Conservation (phyloP, 2,329 filamentous ascomycete species). For the Remersonia thermophila region DNA sequence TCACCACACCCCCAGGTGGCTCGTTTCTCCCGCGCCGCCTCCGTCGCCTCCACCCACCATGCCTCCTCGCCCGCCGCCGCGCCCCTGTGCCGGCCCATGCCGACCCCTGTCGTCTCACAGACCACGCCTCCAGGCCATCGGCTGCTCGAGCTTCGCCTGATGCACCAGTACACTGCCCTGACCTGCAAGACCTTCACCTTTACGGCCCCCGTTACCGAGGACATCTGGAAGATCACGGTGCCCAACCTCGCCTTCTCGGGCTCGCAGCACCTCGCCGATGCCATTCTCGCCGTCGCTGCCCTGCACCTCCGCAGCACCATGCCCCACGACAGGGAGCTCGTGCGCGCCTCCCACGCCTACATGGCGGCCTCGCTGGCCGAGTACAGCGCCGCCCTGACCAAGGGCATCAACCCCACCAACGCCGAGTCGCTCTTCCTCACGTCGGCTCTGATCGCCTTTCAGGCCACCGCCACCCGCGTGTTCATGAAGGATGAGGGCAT, state of each 20-base stretch:
- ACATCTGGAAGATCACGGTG: conserved; percentile 48
- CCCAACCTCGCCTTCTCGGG: conserved; percentile 49
- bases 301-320: conserved; percentile 45
- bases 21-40: conserved; percentile 11
- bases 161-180: conserved; percentile 51
- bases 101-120: conserved; percentile 24
- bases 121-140: conserved; percentile 29
- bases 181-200: conserved; percentile 49
- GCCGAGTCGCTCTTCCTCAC: conserved; percentile 53
- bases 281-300: conserved; percentile 51
- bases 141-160: conserved; percentile 47
- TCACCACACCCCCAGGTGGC: conserved; percentile 13
- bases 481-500: conserved; percentile 44
- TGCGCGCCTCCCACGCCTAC: conserved; percentile 51
- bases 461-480: conserved; percentile 51
- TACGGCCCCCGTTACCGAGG: conserved; percentile 36
- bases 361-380: conserved; percentile 51
- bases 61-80: conserved; percentile 16
- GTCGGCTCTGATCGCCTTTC: conserved; percentile 51
- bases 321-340: conserved; percentile 47
- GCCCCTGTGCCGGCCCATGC: conserved; percentile 25
- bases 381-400: conserved; percentile 43
- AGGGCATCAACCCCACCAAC: conserved; percentile 45
- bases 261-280: conserved; percentile 47
- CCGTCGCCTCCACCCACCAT: conserved; percentile 13